Evolutionary conservation across 805 yeast species (phyloP).

Genomic region (Kluyveromyces siamensis): DNA sequence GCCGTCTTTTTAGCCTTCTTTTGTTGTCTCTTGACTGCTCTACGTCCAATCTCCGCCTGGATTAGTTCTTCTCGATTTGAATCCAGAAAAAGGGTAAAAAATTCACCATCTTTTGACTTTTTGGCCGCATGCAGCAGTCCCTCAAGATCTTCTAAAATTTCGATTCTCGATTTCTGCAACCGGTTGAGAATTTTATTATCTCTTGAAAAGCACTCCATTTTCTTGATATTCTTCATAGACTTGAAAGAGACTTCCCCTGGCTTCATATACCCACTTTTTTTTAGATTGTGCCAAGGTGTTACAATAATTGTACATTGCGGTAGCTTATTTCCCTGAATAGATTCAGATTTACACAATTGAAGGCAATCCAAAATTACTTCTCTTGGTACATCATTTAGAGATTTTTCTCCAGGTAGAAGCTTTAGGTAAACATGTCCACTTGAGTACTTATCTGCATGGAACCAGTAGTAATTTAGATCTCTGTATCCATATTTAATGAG

Average conservation of each 20-base stretch:
- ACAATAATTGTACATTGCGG: slow-evolving; percentile 57
- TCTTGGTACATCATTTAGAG: slow-evolving; percentile 42
- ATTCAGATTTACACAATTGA: slow-evolving; percentile 69
- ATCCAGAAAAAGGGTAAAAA: slow-evolving; percentile 11
- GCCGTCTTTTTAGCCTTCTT: slow-evolving; percentile 8
- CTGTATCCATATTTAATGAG: slow-evolving; percentile 56
- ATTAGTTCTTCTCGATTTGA: slow-evolving; percentile 13
- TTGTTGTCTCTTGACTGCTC: slow-evolving; percentile 11
- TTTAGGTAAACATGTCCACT: slow-evolving; percentile 73
- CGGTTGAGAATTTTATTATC: slow-evolving; percentile 54
- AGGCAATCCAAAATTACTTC: slow-evolving; percentile 47
- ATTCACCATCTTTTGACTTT: slow-evolving; percentile 23
- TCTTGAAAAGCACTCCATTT: slow-evolving; percentile 43
- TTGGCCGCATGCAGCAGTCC: slow-evolving; percentile 21
- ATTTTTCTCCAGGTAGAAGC: slow-evolving; percentile 36
- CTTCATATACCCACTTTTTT: slow-evolving; percentile 63
- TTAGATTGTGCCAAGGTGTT: slow-evolving; percentile 66
- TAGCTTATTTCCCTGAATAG: slow-evolving; percentile 65
- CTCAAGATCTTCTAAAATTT: slow-evolving; percentile 31
- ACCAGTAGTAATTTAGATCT: slow-evolving; percentile 54
- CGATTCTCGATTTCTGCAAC: slow-evolving; percentile 55
- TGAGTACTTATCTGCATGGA: slow-evolving; percentile 68
- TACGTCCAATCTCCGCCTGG: slow-evolving; percentile 17
- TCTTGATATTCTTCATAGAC: slow-evolving; percentile 44
- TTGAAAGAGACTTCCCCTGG: slow-evolving; percentile 73